Base-by-base conservation (phyloP, 139 green algal species). In the Pseudopediastrum boryanum region DNA sequence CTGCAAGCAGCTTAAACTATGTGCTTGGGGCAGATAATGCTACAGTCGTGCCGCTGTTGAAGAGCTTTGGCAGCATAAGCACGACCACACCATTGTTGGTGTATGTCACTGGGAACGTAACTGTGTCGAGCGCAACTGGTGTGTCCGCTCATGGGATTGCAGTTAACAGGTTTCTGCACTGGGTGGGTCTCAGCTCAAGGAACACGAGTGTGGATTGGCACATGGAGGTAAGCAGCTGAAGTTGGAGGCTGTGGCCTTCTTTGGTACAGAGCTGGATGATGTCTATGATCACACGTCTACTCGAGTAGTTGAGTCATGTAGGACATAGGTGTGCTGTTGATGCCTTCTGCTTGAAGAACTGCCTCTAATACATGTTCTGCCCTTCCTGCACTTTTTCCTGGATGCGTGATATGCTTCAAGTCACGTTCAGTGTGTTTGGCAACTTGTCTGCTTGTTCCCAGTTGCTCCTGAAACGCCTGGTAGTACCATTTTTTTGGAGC, bases 91-190 rank as follows among this genome's bases (percentile, higher is more conserved):
- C 39, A 23, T 4, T 23, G 13, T 25, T 81, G 31, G 33, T 81
- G 5, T 81, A 81, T 29, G 25, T 81, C 21, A 46, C 62, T 23
- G 7, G 1, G 8, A 81, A 81, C 33, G 33, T 74, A 0, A 81
- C 74, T 0, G 8, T 81, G 6, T 74, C 62, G 16, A 74, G 73
- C 33, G 62, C 74, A 7, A 12, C 59, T 12, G 59, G 43, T 8
- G 43, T 71, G 2, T 61, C 59, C n/a, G 29, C 6, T 4, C n/a
- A 23, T 5, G 73, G 73, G 4, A 51, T 80, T 1, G 8, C 27
- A 21, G 1, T 80, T 12, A 43, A n/a, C 4, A 46, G 73, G 43
- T 61, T 61, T 7, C 13, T 80, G 43, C 42, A 43, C 23, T 8
- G 62, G 33, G 58, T 80, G 27, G 73, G 73, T 5, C 44, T 80